These are phyloP conservation scores for Yamadazyma buinensis DNA, from an alignment of 1,139 yeast species.

Conservation along the genomic window DNA sequence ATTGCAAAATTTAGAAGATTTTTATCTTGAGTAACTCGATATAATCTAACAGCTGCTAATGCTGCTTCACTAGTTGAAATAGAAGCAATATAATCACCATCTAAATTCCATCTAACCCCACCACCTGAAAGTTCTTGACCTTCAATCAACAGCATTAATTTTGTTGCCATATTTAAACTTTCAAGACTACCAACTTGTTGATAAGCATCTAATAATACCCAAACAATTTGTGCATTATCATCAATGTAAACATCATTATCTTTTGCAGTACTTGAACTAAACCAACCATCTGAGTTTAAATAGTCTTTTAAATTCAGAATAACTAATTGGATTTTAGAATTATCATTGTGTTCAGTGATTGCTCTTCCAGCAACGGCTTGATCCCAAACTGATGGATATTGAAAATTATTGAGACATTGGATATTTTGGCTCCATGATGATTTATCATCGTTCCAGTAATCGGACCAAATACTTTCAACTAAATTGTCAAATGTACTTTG, in stretches of 20 bases:
- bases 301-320: conserved; percentile 13
- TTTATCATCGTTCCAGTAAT: conserved; percentile 15
- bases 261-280: conserved; percentile 24
- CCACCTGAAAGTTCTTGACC: conserved; percentile 23
- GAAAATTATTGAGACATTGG: conserved; percentile 10
- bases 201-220: conserved; percentile 29
- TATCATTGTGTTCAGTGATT: conserved; percentile 11
- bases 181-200: conserved; percentile 13
- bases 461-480: conserved; percentile 10
- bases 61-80: conserved; percentile 34
- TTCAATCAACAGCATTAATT: conserved; percentile 12
- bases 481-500: conserved; percentile 1
- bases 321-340: conserved; percentile 9
- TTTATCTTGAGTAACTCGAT: conserved; percentile 17
- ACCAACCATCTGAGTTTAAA: conserved; percentile 20
- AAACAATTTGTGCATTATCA: conserved; percentile 31
- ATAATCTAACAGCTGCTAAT: conserved; percentile 27
- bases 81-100: conserved; percentile 25
- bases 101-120: conserved; percentile 27
- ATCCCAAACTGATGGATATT: conserved; percentile 21
- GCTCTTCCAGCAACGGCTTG: conserved; percentile 25
- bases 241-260: conserved; percentile 30
- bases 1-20: conserved; percentile 21
- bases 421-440: conserved; percentile 12
- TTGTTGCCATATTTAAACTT: conserved; percentile 16